Percentiles rank a stretch among this genome's conserved stretches.
Conservation (phyloP, 23 red algal species). For the Gracilaria domingensis region DNA sequence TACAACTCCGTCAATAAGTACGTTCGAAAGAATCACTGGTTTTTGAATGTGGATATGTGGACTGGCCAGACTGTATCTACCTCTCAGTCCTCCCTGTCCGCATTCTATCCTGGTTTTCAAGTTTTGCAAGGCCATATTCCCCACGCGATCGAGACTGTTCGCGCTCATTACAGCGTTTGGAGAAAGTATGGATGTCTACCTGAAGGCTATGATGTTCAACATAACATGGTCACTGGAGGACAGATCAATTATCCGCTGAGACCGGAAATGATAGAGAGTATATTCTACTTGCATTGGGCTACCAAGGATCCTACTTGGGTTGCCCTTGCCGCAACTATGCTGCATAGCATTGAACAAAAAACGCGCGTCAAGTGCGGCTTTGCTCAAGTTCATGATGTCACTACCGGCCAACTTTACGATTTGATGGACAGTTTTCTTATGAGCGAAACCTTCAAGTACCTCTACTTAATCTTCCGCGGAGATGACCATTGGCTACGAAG, state of each 20-base stretch:
- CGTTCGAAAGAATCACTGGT: conserved; percentile 48
- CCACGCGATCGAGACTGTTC: conserved; percentile 34
- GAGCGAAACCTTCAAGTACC: conserved; percentile 91
- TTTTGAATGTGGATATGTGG: conserved; percentile 59
- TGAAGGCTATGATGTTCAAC: conserved; percentile 51
- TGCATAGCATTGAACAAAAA: conserved; percentile 49
- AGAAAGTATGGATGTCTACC: conserved; percentile 69
- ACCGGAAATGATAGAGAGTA: conserved; percentile 64
- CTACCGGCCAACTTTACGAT: conserved; percentile 26
- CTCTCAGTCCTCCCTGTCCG: conserved; percentile 56
- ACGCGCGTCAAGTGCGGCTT: conserved; percentile 55
- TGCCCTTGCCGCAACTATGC: conserved; percentile 29
- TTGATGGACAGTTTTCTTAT: conserved; percentile 81
- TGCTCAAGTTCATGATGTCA: conserved; percentile 31
- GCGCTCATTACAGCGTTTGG: conserved; percentile 69
- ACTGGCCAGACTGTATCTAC: conserved; percentile 36
- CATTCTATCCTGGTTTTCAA: conserved; percentile 72
- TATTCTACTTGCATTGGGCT: conserved; percentile 77
- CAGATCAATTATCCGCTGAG: conserved; percentile 66
- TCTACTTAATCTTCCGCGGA: conserved; percentile 77
- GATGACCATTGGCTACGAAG: conserved; percentile 66
- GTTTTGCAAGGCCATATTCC: conserved; percentile 48
- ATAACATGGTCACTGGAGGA: background rate
- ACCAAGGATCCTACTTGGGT: conserved; percentile 58
- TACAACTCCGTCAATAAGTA: conserved; percentile 43